These are phyloP conservation scores for Fusarium siculi DNA, from an alignment of 2,329 filamentous ascomycete species.

Conservation along the genomic window DNA sequence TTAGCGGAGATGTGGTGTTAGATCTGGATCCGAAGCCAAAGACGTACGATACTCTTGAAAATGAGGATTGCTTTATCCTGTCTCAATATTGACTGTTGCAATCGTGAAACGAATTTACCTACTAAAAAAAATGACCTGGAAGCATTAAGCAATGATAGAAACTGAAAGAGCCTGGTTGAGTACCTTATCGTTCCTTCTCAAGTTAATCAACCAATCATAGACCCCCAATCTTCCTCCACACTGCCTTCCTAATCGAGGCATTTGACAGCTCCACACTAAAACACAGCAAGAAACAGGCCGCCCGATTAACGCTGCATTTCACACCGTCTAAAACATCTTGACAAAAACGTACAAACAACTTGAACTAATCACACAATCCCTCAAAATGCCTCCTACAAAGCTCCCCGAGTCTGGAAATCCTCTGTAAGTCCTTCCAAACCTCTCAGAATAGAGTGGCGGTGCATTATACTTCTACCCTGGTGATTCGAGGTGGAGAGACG, in stretches of 20 bases:
- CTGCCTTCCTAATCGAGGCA: slow-evolving; percentile 11
- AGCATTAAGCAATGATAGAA: not conserved
- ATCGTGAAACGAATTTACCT: not conserved
- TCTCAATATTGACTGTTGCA: not conserved
- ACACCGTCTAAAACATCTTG: slow-evolving; percentile 5
- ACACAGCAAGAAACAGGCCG: slow-evolving; percentile 8
- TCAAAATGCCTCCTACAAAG: slow-evolving; percentile 57
- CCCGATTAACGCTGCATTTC: slow-evolving; percentile 5
- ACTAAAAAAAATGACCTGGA: not conserved
- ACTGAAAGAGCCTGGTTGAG: not conserved
- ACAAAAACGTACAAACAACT: slow-evolving; percentile 3
- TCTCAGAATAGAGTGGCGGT: slow-evolving; percentile 20
- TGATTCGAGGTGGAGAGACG: slow-evolving; percentile 31
- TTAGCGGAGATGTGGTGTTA: slow-evolving; percentile 18
- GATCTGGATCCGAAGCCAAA: slow-evolving; percentile 4
- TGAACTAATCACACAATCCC: not conserved
- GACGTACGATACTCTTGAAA: not conserved
- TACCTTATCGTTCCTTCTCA: not conserved
- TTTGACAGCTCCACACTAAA: slow-evolving; percentile 27
- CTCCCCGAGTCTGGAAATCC: slow-evolving; percentile 60
- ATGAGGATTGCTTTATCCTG: not conserved
- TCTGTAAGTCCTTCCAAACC: slow-evolving; percentile 51
- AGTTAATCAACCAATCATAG: slow-evolving; percentile 15
- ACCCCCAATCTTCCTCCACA: slow-evolving; percentile 12
- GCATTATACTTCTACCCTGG: slow-evolving; percentile 23